Conservation (phyloP, 306 rosid species). For the Acmispon strigosus region DNA sequence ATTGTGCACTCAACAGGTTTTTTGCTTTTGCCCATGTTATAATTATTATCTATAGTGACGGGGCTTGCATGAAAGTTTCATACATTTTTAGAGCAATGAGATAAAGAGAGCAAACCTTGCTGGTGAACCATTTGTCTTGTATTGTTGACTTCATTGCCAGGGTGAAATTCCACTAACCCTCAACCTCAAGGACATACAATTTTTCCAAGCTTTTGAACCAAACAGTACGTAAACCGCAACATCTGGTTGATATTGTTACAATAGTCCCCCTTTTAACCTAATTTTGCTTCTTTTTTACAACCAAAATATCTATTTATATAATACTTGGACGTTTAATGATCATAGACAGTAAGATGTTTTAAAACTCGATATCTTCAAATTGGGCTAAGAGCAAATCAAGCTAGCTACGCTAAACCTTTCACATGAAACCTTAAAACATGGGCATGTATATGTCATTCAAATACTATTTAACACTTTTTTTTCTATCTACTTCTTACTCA, state of each 20-base stretch:
- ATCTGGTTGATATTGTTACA: not conserved
- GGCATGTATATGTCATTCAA: too few species aligned
- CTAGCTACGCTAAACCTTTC: too few species aligned
- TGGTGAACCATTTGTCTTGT: conserved; percentile 35
- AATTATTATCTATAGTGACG: conserved; percentile 13
- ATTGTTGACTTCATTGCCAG: conserved; percentile 58
- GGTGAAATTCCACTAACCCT: conserved; percentile 52
- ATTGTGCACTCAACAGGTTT: conserved; percentile 55
- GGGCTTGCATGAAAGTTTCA: conserved; percentile 30
- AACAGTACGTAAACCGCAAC: not conserved
- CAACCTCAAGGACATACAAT: conserved; percentile 29
- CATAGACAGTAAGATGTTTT: too few species aligned
- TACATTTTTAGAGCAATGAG: conserved; percentile 13
- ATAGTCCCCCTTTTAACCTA: too few species aligned
- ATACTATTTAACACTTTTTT: too few species aligned
- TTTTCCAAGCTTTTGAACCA: conserved; percentile 38
- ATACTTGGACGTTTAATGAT: too few species aligned
- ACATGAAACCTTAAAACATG: too few species aligned
- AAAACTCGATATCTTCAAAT: too few species aligned
- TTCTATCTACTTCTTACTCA: too few species aligned
- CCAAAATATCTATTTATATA: too few species aligned
- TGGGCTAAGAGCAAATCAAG: too few species aligned
- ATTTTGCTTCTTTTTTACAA: too few species aligned
- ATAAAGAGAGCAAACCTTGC: not conserved
- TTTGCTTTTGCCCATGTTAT: conserved; percentile 30